phyloP scores from a whole-genome alignment of 2,329 filamentous ascomycete species.

The Pseudogymnoascus sp. region DNA sequence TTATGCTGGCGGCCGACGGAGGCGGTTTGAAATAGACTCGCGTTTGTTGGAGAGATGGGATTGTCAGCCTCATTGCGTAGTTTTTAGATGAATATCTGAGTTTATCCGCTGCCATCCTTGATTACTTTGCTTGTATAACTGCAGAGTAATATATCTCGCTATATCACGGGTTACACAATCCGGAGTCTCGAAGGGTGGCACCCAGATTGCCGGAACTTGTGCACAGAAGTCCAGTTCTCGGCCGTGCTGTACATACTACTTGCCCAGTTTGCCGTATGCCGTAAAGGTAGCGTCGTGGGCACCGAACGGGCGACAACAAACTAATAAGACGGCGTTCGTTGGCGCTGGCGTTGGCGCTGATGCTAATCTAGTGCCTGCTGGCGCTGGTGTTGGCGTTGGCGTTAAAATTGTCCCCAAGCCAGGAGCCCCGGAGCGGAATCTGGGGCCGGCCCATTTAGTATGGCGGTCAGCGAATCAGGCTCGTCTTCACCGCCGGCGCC shows the following conservation, averaged over 20 bases:
- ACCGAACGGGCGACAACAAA: background rate
- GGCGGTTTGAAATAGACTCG: background rate
- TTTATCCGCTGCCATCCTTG: background rate
- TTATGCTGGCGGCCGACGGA: background rate
- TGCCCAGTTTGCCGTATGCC: background rate
- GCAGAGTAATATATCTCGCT: background rate
- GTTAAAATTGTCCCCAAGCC: background rate
- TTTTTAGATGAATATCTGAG: background rate
- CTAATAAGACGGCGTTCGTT: background rate
- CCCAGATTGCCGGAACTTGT: background rate
- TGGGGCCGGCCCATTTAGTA: slow-evolving; percentile 4
- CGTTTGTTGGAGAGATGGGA: background rate
- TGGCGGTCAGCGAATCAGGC: background rate
- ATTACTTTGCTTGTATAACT: background rate
- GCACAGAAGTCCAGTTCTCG: background rate
- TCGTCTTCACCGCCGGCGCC: background rate
- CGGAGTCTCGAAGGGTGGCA: background rate
- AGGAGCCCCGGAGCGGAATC: background rate
- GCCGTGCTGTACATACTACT: background rate
- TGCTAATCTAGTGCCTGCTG: background rate
- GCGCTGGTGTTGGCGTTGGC: background rate
- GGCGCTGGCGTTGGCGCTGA: background rate
- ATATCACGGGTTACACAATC: background rate
- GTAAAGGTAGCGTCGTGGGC: background rate
- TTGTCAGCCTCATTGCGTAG: background rate